Evolutionary conservation across 352 stramenopile genomes (phyloP).

Genomic region (Phytophthora sojae): DNA sequence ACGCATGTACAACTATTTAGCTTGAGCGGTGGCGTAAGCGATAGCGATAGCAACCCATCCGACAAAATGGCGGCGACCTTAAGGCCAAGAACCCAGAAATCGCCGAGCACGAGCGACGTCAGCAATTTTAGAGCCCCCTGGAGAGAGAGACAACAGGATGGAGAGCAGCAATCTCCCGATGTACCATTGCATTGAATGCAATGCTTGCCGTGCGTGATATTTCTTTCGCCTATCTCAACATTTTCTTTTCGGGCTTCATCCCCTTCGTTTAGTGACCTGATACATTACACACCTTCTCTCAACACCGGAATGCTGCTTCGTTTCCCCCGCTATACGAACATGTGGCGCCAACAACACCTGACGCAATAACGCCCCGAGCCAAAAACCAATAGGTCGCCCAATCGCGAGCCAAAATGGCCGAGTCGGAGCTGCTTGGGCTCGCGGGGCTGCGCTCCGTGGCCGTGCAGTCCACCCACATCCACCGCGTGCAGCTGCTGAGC

Average conservation of each 20-base stretch:
- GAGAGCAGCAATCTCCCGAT: too few relatives aligned
- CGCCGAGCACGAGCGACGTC: too few relatives aligned
- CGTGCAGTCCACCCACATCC: slow-evolving; percentile 61
- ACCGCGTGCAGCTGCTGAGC: slow-evolving; percentile 41
- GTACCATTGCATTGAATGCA: too few relatives aligned
- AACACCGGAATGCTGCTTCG: slow-evolving; percentile 5
- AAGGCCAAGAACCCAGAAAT: background rate
- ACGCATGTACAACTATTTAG: slow-evolving; percentile 98
- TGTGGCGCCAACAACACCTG: background rate
- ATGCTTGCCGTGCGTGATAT: too few relatives aligned
- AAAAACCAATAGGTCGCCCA: slow-evolving; percentile 25
- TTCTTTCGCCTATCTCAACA: too few relatives aligned
- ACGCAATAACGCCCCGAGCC: slow-evolving; percentile 2
- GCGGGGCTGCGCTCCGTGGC: slow-evolving; percentile 56
- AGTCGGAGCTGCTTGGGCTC: slow-evolving; percentile 26
- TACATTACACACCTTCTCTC: too few relatives aligned
- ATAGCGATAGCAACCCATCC: background rate
- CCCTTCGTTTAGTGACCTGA: too few relatives aligned
- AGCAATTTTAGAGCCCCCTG: background rate
- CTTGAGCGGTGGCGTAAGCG: slow-evolving; percentile 62
- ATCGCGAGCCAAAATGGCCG: slow-evolving; percentile 29
- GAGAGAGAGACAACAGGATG: too few relatives aligned
- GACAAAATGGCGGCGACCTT: background rate
- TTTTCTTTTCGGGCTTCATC: too few relatives aligned
- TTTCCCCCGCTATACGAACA: background rate